Base-by-base conservation (phyloP, 2,329 filamentous ascomycete species). In the Sarocladiaceae sp. region DNA sequence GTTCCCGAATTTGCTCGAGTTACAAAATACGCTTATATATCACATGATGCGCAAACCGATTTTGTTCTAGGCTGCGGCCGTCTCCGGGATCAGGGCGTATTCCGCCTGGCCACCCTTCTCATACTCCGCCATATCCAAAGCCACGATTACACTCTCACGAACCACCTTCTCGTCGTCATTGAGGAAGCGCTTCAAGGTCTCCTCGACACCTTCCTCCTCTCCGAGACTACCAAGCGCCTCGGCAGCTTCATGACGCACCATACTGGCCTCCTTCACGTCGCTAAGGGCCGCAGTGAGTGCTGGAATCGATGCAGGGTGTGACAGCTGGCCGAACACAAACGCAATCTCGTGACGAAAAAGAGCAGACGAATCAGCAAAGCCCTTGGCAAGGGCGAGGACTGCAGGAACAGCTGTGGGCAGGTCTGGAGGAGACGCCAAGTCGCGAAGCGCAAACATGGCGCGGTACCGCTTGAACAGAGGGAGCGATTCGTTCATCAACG, bases 341-440 rank as follows among this genome's bases (percentile, higher is more conserved):
- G 94, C 94, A 58, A 99, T 91, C 68, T 99, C 94, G 73, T 99
- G 94, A 59, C 94, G 86, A 79, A 99, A 97, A 7, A 99, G 83
- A 4, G 92, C 92, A 47, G 92, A 97, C 17, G 84, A 78, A 67
- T 99, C 94, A 28, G 78, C 77, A 61, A 99, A 85, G 15, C 94
- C 94, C 64, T 85, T 86, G 42, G 94, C 90, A 44, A 99, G 81
- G 11, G 92, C 89, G 40, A 87, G 80, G 51, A 99, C 82, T 17
- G 94, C 93, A n/a, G 89, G 87, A 15, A 90, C 82, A 6, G 93
- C 92, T 2, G 92, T 96, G 2, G 91, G 88, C 39, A 95, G 84
- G 64, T 96, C 88, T 10, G 93, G 92, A 15, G 94, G 94, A 3
- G 92, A 97, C 20, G 92, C 91, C 50, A 99, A 84, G 70, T 99